These are phyloP conservation scores for Andrographis paniculata DNA, from an alignment of 305 asterid genomes.

Conservation along the genomic window DNA sequence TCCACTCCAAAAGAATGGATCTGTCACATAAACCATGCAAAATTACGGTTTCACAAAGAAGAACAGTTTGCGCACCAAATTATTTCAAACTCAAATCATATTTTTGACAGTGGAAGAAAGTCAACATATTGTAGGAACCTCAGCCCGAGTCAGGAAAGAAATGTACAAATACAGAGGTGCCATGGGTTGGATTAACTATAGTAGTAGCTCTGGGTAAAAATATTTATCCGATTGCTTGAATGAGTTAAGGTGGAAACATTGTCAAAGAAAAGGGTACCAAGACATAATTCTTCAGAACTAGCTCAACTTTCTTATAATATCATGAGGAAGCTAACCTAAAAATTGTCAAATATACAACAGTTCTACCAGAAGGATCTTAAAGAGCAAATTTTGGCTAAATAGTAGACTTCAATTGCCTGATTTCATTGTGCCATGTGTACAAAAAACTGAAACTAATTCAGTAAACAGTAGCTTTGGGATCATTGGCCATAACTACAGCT, in stretches of 20 bases:
- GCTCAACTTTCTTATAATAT: no score
- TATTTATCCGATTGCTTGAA: conserved; percentile 8
- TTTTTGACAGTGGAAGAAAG: not conserved
- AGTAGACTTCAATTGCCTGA: no score
- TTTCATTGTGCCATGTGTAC: no score
- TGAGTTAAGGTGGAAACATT: not conserved
- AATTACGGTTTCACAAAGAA: conserved; percentile 3
- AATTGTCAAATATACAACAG: no score
- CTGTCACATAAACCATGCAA: conserved; percentile 30
- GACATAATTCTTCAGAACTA: not conserved
- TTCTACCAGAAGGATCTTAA: no score
- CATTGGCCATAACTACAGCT: no score
- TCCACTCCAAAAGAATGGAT: conserved; percentile 80
- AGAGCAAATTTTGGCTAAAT: no score
- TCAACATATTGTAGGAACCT: not conserved
- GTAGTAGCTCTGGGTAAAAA: conserved; percentile 1
- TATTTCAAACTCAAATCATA: conserved; percentile 17
- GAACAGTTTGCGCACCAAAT: conserved; percentile 12
- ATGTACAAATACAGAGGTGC: conserved; percentile 3
- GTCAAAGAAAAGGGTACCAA: not conserved
- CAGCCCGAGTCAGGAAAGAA: conserved; percentile 6
- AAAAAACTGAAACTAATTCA: no score
- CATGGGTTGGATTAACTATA: not conserved
- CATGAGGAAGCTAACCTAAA: no score
- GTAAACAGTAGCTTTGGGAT: no score